A percentile compares a stretch with the other conserved stretches of the same genome.
Conservation (phyloP, 768 basidiomycete species). For the Mycena latifolia region DNA sequence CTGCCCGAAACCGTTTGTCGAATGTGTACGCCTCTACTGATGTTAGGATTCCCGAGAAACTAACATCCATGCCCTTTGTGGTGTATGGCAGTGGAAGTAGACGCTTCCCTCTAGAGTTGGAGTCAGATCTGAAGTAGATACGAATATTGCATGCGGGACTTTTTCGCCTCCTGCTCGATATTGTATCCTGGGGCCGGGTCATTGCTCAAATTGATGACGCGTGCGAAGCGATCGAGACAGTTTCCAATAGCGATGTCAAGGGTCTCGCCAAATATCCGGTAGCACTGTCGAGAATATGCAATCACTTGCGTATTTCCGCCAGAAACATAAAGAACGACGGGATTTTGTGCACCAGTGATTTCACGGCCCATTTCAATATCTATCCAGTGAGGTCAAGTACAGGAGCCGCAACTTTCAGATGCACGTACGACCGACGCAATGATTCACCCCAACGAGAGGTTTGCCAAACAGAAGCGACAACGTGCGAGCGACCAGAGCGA, state of each 20-base stretch:
- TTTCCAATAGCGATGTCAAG: conserved; percentile 99
- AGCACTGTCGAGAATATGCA: conserved; percentile 96
- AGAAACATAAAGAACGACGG: conserved; percentile 97
- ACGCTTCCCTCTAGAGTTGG: conserved; percentile 76
- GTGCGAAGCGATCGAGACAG: conserved; percentile 96
- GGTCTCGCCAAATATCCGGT: conserved; percentile 98
- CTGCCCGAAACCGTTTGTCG: conserved; percentile 85
- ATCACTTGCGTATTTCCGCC: conserved; percentile 99
- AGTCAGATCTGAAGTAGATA: not conserved
- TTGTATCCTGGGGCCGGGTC: conserved; percentile 98
- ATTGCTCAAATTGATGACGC: conserved; percentile 94
- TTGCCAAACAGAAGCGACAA: conserved; percentile 90
- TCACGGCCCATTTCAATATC: conserved; percentile 99
- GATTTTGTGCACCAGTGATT: conserved; percentile 94
- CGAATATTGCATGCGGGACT: conserved; percentile 57
- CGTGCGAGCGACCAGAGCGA: conserved; percentile 93
- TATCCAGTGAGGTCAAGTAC: conserved; percentile 45
- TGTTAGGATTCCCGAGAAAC: conserved; percentile 93
- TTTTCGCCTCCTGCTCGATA: conserved; percentile 96
- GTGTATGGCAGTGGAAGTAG: conserved; percentile 91
- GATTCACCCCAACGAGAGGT: conserved; percentile 97
- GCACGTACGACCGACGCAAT: conserved; percentile 94
- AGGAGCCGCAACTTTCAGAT: not conserved
- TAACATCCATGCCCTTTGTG: conserved; percentile 99
- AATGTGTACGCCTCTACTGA: conserved; percentile 88